phyloP scores from a whole-genome alignment of 225 moss, liverwort and hornwort genomes.

The Takakia lepidozioides region DNA sequence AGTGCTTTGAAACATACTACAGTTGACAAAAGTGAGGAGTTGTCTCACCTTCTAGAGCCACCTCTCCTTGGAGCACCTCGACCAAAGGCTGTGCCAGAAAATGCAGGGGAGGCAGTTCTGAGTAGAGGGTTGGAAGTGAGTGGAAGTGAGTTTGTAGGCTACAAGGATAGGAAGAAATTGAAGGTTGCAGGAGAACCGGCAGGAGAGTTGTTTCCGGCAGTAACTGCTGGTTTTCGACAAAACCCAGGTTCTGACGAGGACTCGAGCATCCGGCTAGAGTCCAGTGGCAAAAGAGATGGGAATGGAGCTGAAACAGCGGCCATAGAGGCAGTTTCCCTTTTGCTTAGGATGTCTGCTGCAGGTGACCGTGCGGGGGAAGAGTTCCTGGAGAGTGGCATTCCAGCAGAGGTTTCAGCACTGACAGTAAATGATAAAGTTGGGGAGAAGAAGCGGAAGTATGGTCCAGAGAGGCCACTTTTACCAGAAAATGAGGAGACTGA shows the following conservation, averaged over 20 bases:
- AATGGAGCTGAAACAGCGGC: slow-evolving; percentile 55
- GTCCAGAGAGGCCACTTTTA: slow-evolving; percentile 25
- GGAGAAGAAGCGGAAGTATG: slow-evolving; percentile 48
- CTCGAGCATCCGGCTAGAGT: too few relatives aligned
- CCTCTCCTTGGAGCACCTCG: slow-evolving; percentile 82
- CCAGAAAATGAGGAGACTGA: slow-evolving; percentile 24
- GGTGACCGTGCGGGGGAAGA: slow-evolving; percentile 31
- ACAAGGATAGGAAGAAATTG: slow-evolving; percentile 75
- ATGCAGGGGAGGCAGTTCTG: too few relatives aligned
- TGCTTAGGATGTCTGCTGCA: slow-evolving; percentile 49
- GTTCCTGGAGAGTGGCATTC: slow-evolving; percentile 8
- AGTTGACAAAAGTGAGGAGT: slow-evolving; percentile 5
- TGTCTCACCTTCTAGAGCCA: slow-evolving; percentile 35
- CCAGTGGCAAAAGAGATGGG: slow-evolving; percentile 19
- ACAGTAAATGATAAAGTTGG: too few relatives aligned
- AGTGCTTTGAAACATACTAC: neutral
- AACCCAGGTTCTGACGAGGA: too few relatives aligned
- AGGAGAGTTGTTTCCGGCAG: slow-evolving; percentile 16
- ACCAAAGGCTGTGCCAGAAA: slow-evolving; percentile 1
- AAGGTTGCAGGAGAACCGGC: slow-evolving; percentile 13
- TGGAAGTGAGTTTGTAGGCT: slow-evolving; percentile 58
- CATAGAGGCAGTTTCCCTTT: slow-evolving; percentile 69
- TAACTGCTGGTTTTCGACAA: too few relatives aligned
- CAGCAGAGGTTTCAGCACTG: slow-evolving; percentile 14
- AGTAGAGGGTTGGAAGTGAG: slow-evolving; percentile 23